Evolutionary conservation across 2,329 filamentous ascomycete species (phyloP), one percentile per base, ranked within the genome.

Genomic region (Diaporthe humulicola): DNA sequence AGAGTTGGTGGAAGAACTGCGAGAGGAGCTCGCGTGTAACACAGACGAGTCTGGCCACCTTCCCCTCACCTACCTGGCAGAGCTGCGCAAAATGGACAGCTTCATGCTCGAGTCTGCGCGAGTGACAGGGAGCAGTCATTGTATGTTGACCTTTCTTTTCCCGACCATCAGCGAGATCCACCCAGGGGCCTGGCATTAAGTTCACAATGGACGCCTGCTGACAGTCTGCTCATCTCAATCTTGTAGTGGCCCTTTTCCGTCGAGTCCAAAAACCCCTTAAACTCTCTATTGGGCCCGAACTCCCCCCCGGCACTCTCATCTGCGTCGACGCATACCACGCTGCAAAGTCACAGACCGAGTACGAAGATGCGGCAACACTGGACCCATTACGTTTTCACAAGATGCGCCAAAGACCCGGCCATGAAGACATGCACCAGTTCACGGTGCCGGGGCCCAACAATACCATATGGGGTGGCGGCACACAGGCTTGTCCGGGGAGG

Each of bases 401-500:
- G 64, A 69, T 69, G 28, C 38, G 64, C 2, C 45, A 69, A 38
- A 1, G 54, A 8, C 15, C 64, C 4, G 42, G 38, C 4, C 64
- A 69, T 3, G 45, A 69, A 19, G 28, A 52, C 4, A 36, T 69
- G 64, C 42, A 69, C 9, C 64, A 69, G 22, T 69, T 69, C 28
- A 54, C 42, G 6, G 17, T 48, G 15, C 64, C 64, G 2, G 64
- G 64, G 8, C 25, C 64, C 5, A 7, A 69, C 10, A 69, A 69
- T 22, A 69, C 64, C 10, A 50, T 54, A 8, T 69, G 64, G 64
- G 64, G 64, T 7, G 30, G 30, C n/a, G 83, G 83, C 1, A 76
- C 71, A 4, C 80, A 83, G 54, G 81, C 82, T 0, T 84, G 82
- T 58, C 82, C 82, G 2, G 82, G 82, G 0, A 73, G 82, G 8